Evolutionary conservation across 2,329 filamentous ascomycete genomes (phyloP).

Genomic region (Lasiodiplodia hormozganensis): DNA sequence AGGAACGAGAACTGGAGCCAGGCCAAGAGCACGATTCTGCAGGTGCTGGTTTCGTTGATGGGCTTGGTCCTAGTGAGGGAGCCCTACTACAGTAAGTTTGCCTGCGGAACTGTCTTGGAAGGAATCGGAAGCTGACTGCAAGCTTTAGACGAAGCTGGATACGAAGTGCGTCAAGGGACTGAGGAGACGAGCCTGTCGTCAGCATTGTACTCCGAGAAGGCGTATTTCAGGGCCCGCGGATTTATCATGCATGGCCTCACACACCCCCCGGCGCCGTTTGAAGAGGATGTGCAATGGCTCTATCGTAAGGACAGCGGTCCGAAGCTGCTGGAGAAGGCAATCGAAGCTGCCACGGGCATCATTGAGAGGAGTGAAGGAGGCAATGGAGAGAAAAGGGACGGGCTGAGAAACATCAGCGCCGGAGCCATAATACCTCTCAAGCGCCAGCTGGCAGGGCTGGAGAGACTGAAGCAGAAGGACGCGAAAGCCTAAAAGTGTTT

Average conservation of each 20-base stretch:
- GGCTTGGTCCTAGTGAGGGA: slow-evolving; percentile 64
- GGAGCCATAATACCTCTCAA: slow-evolving; percentile 55
- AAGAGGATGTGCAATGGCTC: slow-evolving; percentile 60
- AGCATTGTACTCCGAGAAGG: slow-evolving; percentile 61
- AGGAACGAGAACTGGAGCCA: slow-evolving; percentile 62
- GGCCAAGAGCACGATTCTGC: slow-evolving; percentile 61
- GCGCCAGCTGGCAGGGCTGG: slow-evolving; percentile 49
- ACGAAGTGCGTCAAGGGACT: slow-evolving; percentile 58
- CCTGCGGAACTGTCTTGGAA: not conserved
- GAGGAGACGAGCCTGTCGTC: slow-evolving; percentile 55
- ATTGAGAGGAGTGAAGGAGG: slow-evolving; percentile 45
- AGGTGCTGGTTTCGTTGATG: slow-evolving; percentile 64
- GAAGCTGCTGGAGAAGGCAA: slow-evolving; percentile 52
- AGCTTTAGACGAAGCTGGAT: slow-evolving; percentile 64
- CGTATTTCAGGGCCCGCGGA: slow-evolving; percentile 59
- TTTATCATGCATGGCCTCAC: slow-evolving; percentile 59
- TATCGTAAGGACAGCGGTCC: slow-evolving; percentile 52
- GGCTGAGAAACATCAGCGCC: slow-evolving; percentile 54
- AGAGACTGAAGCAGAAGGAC: slow-evolving; percentile 34
- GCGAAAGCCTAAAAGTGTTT: slow-evolving; percentile 2
- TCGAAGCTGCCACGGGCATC: slow-evolving; percentile 51
- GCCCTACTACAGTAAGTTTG: slow-evolving; percentile 63
- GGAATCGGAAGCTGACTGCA: not conserved
- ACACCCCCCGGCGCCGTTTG: slow-evolving; percentile 53
- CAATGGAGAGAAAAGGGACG: slow-evolving; percentile 47